These are phyloP conservation scores for Syzygium aromaticum DNA, from an alignment of 345 rosid genomes.

Conservation along the genomic window DNA sequence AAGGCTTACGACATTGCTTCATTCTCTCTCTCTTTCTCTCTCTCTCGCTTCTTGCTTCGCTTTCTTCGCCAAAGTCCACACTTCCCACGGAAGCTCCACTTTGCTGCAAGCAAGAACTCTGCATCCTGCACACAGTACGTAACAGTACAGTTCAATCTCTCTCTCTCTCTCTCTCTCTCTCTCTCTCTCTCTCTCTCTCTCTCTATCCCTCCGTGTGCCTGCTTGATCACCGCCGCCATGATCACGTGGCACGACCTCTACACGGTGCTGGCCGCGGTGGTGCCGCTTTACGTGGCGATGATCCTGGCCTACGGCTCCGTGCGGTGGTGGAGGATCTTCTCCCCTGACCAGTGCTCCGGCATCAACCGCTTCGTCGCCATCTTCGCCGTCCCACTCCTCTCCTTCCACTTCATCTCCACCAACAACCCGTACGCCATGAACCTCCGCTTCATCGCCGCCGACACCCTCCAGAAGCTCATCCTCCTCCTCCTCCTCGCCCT, in stretches of 20 bases:
- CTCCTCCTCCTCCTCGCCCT: conserved; percentile 48
- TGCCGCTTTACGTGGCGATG: conserved; percentile 95
- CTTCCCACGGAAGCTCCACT: background rate
- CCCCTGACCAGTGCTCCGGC: conserved; percentile 95
- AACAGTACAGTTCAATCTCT: background rate
- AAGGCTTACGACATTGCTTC: background rate
- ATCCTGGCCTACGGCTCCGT: conserved; percentile 91
- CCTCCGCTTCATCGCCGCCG: conserved; percentile 82
- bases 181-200: no score
- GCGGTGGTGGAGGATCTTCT: conserved; percentile 94
- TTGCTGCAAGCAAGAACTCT: background rate
- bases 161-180: background rate
- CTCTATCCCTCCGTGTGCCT: background rate
- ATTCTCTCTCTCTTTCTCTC: background rate
- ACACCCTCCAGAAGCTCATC: conserved; percentile 74
- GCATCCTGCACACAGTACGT: background rate
- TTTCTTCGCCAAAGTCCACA: background rate
- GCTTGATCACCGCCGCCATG: conserved; percentile 22
- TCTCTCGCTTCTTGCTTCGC: background rate
- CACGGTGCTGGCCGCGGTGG: conserved; percentile 81
- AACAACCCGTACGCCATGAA: conserved; percentile 84
- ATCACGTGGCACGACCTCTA: conserved; percentile 68
- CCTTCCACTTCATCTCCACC: conserved; percentile 90
- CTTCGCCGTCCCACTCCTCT: conserved; percentile 88
- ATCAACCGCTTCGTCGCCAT: conserved; percentile 94